Base-by-base conservation (phyloP, 129 eudicot genomes). In the Cynara cardunculus region DNA sequence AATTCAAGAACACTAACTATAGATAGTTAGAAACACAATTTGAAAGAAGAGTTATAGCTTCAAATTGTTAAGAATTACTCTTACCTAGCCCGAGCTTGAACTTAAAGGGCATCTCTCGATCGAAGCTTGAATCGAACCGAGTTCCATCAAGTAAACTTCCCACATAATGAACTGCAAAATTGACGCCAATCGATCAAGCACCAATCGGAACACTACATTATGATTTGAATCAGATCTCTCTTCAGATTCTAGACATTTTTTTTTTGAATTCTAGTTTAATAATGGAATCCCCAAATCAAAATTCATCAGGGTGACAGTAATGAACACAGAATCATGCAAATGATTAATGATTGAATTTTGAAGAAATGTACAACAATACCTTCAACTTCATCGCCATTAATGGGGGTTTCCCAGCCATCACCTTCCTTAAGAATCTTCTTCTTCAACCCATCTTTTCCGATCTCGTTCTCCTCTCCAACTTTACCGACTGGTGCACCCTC, bases 11-110 rank as follows among this genome's bases (percentile, higher is more conserved):
- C 76, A 72, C 21, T 22, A 44, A 13, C 14, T 30, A 41, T 65
- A 24, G 9, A 13, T 65, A 44, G 32, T 77, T 77, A 1, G 25
- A 65, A 73, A 16, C 24, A 80, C 21, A 32, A 71, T 79, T 14
- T 12, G 53, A 71, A 71, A 70, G 25, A 81, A 26, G n/a, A 39
- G 39, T 28, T 13, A 37, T 41, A 19, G 7, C 19, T 41, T 27
- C 11, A 30, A 46, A 18, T 53, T 6, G 71, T 82, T 49, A 22
- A 32, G 19, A 53, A 56, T 53, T 16, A 59, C 16, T 35, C 82
- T 83, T 77, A 83, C 82, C 86, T n/a, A 77, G 78, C 67, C 86
- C 86, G 27, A 82, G 82, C 82, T 76, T 76, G 86, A 82, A 82
- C 82, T 82, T 82, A 76, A 83, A 83, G 16, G 86, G 82, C 78